Evolutionary conservation across 2,329 filamentous ascomycete species (phyloP).

Genomic region (Elsinoe batatas): DNA sequence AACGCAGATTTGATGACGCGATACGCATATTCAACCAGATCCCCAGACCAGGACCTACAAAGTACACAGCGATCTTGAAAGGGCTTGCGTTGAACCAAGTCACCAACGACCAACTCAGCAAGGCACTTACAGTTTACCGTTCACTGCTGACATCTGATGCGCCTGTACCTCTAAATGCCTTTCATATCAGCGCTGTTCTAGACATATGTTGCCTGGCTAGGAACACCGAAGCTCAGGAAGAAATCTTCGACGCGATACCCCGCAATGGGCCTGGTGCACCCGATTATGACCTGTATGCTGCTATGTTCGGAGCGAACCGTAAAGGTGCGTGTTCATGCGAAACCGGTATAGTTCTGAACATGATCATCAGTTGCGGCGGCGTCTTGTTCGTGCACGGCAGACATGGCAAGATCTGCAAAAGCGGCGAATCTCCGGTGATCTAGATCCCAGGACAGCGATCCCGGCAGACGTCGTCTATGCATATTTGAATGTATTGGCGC

Average conservation of each 20-base stretch:
- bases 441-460: too few relatives aligned
- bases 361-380: too few relatives aligned
- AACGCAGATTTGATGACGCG: conserved; percentile 96
- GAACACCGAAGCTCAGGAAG: conserved; percentile 72
- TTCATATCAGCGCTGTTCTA: conserved; percentile 79
- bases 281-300: too few relatives aligned
- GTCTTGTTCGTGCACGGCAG: too few relatives aligned
- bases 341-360: too few relatives aligned
- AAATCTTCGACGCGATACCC: conserved; percentile 63
- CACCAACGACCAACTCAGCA: conserved; percentile 50
- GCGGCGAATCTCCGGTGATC: too few relatives aligned
- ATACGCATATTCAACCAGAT: conserved; percentile 70
- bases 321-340: too few relatives aligned
- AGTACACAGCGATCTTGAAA: conserved; percentile 45
- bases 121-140: conserved; percentile 67
- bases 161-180: conserved; percentile 57
- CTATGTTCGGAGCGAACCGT: too few relatives aligned
- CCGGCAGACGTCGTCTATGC: too few relatives aligned
- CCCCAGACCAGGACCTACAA: conserved; percentile 48
- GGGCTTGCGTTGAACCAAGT: conserved; percentile 58
- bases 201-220: conserved; percentile 64
- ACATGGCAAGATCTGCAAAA: too few relatives aligned
- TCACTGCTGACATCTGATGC: conserved; percentile 53
- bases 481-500: too few relatives aligned
- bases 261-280: conserved; percentile 36